Evolutionary conservation across 148 eudicot genomes (phyloP).

Genomic region (Nyssa sinensis): DNA sequence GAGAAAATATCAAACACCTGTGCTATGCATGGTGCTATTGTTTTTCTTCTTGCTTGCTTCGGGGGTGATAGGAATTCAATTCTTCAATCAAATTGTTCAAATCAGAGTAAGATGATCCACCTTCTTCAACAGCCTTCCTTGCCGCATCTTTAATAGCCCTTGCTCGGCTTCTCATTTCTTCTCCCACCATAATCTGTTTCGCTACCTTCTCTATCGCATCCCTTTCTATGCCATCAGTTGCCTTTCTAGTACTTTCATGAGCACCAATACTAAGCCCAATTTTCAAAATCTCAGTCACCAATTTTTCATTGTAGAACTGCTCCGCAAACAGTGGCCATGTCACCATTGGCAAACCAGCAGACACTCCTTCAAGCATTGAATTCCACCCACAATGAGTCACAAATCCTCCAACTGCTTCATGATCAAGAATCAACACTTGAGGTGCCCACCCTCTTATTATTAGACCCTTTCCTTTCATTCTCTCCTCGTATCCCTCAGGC

Average conservation of each 20-base stretch:
- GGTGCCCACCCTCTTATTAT: constrained; percentile 43
- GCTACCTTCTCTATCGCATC: constrained; percentile 29
- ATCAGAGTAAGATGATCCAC: constrained; percentile 40
- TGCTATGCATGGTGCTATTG: background rate
- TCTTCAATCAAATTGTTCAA: constrained; percentile 25
- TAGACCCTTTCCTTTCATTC: constrained; percentile 23
- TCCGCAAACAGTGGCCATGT: constrained; percentile 41
- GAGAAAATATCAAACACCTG: no score
- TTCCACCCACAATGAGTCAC: constrained; percentile 49
- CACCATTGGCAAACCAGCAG: constrained; percentile 35
- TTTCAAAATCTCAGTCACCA: constrained; percentile 31
- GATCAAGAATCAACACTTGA: constrained; percentile 29
- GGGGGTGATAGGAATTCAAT: background rate
- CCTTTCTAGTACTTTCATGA: constrained; percentile 12
- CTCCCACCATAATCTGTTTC: constrained; percentile 23
- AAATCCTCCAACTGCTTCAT: constrained; percentile 27
- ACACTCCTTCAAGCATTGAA: constrained; percentile 26
- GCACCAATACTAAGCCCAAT: constrained; percentile 42
- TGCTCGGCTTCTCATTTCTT: constrained; percentile 38
- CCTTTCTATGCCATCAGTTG: constrained; percentile 2
- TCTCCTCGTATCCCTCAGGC: constrained; percentile 33
- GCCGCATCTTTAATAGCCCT: constrained; percentile 34
- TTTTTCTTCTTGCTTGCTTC: background rate
- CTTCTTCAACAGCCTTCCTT: constrained; percentile 32
- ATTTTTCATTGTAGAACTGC: constrained; percentile 36